phyloP scores from a whole-genome alignment of 2,329 filamentous ascomycete species.

The Scolecobasidium constrictum region DNA sequence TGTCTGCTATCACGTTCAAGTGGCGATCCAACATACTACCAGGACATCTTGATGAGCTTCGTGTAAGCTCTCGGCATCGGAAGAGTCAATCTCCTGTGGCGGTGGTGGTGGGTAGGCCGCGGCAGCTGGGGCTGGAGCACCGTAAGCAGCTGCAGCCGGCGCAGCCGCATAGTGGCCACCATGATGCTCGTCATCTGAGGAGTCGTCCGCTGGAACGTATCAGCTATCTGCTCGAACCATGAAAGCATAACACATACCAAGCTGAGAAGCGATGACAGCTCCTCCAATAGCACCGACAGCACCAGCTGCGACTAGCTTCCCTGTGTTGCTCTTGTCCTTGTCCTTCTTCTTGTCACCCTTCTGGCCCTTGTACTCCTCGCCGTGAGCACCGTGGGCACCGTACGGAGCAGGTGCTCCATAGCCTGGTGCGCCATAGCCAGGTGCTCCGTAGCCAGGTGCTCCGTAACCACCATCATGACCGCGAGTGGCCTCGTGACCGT shows the following conservation, averaged over 20 bases:
- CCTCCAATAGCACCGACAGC: conserved; percentile 50
- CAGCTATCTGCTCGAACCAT: conserved; percentile 4
- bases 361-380: conserved; percentile 11
- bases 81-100: background rate
- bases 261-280: conserved; percentile 44
- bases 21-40: background rate
- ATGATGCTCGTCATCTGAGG: conserved; percentile 22
- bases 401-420: background rate
- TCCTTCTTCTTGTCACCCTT: conserved; percentile 22
- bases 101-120: background rate
- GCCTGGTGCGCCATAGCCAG: background rate
- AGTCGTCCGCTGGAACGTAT: conserved; percentile 18
- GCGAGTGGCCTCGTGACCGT: conserved; percentile 16
- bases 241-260: conserved; percentile 33
- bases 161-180: conserved; percentile 9
- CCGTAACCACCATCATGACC: conserved; percentile 17
- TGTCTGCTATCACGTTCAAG: conserved; percentile 9
- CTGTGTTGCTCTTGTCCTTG: conserved; percentile 32
- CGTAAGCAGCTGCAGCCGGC: conserved; percentile 9
- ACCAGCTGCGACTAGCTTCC: conserved; percentile 44
- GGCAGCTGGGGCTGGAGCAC: conserved; percentile 9
- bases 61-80: background rate
- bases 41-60: background rate
- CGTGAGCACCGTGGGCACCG: conserved; percentile 4
- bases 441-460: background rate